Evolutionary conservation across 768 basidiomycete genomes (phyloP), one percentile per base, ranked within the genome.

Genomic region (Astraeus odoratus): DNA sequence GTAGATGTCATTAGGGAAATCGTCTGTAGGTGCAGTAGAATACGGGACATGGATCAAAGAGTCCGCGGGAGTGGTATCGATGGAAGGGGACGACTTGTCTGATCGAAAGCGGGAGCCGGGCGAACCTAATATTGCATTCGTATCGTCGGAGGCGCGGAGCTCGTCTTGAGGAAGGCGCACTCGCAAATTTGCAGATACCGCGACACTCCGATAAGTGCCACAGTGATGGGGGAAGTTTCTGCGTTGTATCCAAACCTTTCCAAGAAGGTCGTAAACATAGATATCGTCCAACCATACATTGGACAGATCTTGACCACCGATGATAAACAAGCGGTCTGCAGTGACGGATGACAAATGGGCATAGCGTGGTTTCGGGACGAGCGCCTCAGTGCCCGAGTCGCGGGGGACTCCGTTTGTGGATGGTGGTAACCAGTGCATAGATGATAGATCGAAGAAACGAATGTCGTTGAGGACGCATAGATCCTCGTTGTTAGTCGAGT

Each of bases 241-340:
- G 27, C 78, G 72, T 55, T 84, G 82, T 0, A 89, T 75, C 94
- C 95, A 98, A 5, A 74, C 69, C 60, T 78, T 78, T 12, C 68
- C 65, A 12, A 71, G 60, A 29, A 98, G 74, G 59, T 97, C 92
- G 51, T 84, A 93, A 6, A 95, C 86, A 60, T 89, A 85, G 44
- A 95, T 77, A 51, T 97, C 92, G 64, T 97, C 89, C 20, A 95
- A 73, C 86, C 93, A 97, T 39, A 84, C 83, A 57, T 95, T 95
- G 54, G 78, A 80, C 50, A 96, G 78, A 61, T 98, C 92, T 60
- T 99, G 95, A 0, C 95, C 95, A 5, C 96, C 95, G 40, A 96
- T 90, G 56, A 99, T 76, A 61, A 94, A 86, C 26, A 99, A 75
- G 29, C 83, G 75, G 65, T 87, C 83, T 15, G 84, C 75, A 9